Evolutionary conservation across 2,329 filamentous ascomycete species (phyloP).

Genomic region (Fusarium pseudonygamai): DNA sequence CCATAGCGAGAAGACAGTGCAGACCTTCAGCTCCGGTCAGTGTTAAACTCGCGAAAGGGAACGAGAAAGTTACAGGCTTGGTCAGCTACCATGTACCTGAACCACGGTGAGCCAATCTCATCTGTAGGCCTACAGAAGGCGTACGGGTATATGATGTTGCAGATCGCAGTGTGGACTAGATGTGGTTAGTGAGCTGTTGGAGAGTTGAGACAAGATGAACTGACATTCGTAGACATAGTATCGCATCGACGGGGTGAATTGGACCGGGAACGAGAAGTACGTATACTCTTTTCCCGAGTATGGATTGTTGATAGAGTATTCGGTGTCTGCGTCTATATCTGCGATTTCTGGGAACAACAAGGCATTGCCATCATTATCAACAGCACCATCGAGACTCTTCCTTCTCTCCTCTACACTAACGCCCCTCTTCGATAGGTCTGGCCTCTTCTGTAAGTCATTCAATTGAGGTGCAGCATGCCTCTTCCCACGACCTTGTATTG

Average conservation of each 20-base stretch:
- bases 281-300: slow-evolving; percentile 29
- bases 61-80: slow-evolving; percentile 19
- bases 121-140: slow-evolving; percentile 29
- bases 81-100: slow-evolving; percentile 30
- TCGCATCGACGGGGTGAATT: slow-evolving; percentile 34
- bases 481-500: slow-evolving; percentile 28
- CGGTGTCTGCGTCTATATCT: slow-evolving; percentile 4
- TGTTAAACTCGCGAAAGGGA: not conserved
- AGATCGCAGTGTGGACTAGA: slow-evolving; percentile 26
- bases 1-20: slow-evolving; percentile 37
- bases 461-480: slow-evolving; percentile 17
- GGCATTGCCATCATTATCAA: not conserved
- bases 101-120: slow-evolving; percentile 22
- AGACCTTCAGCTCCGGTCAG: slow-evolving; percentile 4
- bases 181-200: not conserved
- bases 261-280: slow-evolving; percentile 35
- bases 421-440: not conserved
- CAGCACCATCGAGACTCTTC: not conserved
- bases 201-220: not conserved
- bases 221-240: slow-evolving; percentile 35
- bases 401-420: rapidly evolving
- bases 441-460: not conserved
- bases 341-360: slow-evolving; percentile 30
- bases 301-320: not conserved
- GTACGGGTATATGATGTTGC: slow-evolving; percentile 27